Percentiles rank a stretch among this genome's conserved stretches.
Conservation (phyloP, 495 filamentous ascomycete species). For the Aspergillus coremiiformis region DNA sequence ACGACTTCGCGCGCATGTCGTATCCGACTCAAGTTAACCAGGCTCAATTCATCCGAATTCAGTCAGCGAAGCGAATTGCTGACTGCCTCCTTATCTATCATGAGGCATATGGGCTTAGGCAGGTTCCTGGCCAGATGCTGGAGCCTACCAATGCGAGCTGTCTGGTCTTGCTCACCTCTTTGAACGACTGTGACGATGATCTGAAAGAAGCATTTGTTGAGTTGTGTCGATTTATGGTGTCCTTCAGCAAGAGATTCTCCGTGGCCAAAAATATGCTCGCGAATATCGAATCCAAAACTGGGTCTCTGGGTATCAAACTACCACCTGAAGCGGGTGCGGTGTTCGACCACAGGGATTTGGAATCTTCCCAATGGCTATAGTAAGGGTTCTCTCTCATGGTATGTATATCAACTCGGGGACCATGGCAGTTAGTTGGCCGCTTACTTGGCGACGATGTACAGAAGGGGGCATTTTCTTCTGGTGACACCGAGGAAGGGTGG, state of each 20-base stretch:
- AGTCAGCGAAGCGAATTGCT: constrained; percentile 26
- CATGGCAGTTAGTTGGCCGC: neutral
- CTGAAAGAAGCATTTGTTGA: constrained; percentile 25
- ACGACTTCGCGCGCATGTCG: constrained; percentile 5
- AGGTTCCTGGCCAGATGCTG: constrained; percentile 28
- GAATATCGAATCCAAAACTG: constrained; percentile 16
- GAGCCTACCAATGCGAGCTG: constrained; percentile 25
- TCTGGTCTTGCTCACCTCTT: constrained; percentile 19
- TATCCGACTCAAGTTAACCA: constrained; percentile 10
- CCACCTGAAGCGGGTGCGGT: constrained; percentile 23
- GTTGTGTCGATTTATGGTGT: constrained; percentile 25
- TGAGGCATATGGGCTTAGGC: constrained; percentile 25
- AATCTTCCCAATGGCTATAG: constrained; percentile 10
- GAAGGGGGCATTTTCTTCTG: neutral
- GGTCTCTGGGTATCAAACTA: constrained; percentile 16
- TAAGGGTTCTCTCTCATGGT: neutral
- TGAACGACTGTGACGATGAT: constrained; percentile 16
- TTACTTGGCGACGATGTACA: neutral
- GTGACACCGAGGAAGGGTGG: neutral
- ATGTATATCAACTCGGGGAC: neutral
- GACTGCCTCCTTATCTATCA: constrained; percentile 26
- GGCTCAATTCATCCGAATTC: constrained; percentile 13
- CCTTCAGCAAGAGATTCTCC: constrained; percentile 24
- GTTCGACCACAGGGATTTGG: constrained; percentile 11
- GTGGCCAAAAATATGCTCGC: constrained; percentile 22